These are phyloP conservation scores for Harringtonia aguacate DNA, from an alignment of 2,329 filamentous ascomycete species.

Conservation along the genomic window DNA sequence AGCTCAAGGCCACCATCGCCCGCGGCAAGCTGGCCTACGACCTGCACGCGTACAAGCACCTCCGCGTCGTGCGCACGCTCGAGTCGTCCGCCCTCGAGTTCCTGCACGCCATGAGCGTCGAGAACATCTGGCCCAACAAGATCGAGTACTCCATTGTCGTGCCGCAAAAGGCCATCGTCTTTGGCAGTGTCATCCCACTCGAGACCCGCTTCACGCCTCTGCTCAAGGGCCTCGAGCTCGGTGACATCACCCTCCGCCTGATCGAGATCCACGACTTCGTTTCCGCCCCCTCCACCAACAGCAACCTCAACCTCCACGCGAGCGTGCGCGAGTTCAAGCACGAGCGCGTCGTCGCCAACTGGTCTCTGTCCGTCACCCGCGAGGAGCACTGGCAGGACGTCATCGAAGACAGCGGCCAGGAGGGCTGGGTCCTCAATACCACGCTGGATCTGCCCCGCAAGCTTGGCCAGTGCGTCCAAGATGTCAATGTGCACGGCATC, in stretches of 20 bases:
- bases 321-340: constrained; percentile 48
- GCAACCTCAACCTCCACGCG: constrained; percentile 33
- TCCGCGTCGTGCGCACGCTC: constrained; percentile 68
- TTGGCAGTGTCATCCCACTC: constrained; percentile 75
- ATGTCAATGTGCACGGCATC: constrained; percentile 79
- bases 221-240: constrained; percentile 77
- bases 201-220: constrained; percentile 83
- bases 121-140: constrained; percentile 97
- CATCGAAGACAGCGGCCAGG: constrained; percentile 56
- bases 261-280: constrained; percentile 61
- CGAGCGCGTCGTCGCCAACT: constrained; percentile 52
- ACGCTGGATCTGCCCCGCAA: constrained; percentile 66
- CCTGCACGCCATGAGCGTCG: constrained; percentile 84
- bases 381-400: constrained; percentile 59
- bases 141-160: constrained; percentile 91
- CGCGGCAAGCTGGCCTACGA: constrained; percentile 84
- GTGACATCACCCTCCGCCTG: constrained; percentile 70
- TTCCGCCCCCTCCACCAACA: constrained; percentile 26
- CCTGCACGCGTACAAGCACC: constrained; percentile 65
- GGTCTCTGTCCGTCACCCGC: constrained; percentile 42
- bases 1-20: constrained; percentile 80
- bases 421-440: constrained; percentile 53
- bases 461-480: constrained; percentile 75
- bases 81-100: constrained; percentile 68
- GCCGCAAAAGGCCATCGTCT: constrained; percentile 87